phyloP scores from a whole-genome alignment of 768 basidiomycete genomes.

The Coprinopsis cinerea region DNA sequence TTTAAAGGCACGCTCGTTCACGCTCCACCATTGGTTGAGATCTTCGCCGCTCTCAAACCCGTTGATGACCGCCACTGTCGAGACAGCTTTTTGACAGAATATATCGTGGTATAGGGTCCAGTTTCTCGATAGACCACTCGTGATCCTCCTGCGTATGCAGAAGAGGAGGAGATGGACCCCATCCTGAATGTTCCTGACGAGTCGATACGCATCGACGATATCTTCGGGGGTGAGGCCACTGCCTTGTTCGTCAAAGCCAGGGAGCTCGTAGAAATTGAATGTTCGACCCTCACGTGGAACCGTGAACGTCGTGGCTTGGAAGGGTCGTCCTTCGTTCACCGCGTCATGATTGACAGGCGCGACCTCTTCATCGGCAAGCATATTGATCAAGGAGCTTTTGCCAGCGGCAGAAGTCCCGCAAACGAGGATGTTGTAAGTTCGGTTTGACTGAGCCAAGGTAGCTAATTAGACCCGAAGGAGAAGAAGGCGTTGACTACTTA shows the following conservation, averaged over 20 bases:
- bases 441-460: no score
- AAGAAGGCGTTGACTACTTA: no score
- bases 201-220: not conserved
- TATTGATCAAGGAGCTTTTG: constrained; percentile 25
- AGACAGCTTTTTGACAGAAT: not conserved
- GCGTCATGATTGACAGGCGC: constrained; percentile 25
- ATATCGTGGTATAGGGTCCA: not conserved
- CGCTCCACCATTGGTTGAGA: not conserved
- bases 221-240: not conserved
- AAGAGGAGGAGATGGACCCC: not conserved
- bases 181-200: not conserved
- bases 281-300: not conserved
- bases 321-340: constrained; percentile 12
- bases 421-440: constrained; percentile 13
- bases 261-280: not conserved
- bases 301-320: not conserved
- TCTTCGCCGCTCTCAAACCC: not conserved
- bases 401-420: constrained; percentile 31
- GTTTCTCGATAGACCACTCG: not conserved
- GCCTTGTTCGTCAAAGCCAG: not conserved
- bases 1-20: not conserved
- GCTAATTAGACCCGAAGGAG: no score
- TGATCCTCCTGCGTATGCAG: not conserved
- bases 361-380: constrained; percentile 22
- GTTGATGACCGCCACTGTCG: not conserved